Conservation (phyloP, 2,329 filamentous ascomycete genomes). For the Fonsecaea pugnacius region DNA sequence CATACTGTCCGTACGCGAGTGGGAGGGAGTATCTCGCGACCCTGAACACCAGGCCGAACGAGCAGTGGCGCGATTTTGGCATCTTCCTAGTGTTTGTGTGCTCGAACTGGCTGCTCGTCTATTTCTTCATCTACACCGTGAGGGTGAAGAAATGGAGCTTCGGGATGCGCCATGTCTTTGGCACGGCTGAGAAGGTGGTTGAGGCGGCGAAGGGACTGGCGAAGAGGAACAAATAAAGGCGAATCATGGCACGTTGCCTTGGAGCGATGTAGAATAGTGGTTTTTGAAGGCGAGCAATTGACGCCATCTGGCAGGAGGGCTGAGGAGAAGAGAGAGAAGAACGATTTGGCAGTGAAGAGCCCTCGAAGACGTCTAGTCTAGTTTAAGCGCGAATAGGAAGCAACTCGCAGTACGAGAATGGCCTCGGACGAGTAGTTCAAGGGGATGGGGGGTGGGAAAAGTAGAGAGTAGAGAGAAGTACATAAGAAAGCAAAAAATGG, state of each 20-base stretch:
- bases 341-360: not conserved
- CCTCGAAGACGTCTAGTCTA: too few relatives aligned
- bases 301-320: too few relatives aligned
- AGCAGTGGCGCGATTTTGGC: slow-evolving; percentile 76
- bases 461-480: too few relatives aligned
- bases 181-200: slow-evolving; percentile 49
- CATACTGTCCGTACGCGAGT: slow-evolving; percentile 70
- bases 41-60: slow-evolving; percentile 57
- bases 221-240: not conserved
- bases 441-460: too few relatives aligned
- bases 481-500: too few relatives aligned
- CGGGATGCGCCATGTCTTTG: slow-evolving; percentile 65
- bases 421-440: too few relatives aligned
- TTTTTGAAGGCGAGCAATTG: too few relatives aligned
- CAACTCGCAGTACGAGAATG: too few relatives aligned
- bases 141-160: slow-evolving; percentile 72
- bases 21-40: slow-evolving; percentile 69
- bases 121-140: slow-evolving; percentile 77
- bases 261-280: not conserved
- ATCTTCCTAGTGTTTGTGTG: slow-evolving; percentile 73
- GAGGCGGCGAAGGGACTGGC: slow-evolving; percentile 25
- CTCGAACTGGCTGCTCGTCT: slow-evolving; percentile 72
- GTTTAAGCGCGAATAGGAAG: too few relatives aligned
- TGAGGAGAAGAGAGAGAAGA: too few relatives aligned
- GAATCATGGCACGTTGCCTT: not conserved